Percentiles rank a stretch among this genome's conserved stretches.
These are phyloP conservation scores for Rhododendron ovatum DNA, from an alignment of 148 eudicot genomes.

Conservation along the genomic window DNA sequence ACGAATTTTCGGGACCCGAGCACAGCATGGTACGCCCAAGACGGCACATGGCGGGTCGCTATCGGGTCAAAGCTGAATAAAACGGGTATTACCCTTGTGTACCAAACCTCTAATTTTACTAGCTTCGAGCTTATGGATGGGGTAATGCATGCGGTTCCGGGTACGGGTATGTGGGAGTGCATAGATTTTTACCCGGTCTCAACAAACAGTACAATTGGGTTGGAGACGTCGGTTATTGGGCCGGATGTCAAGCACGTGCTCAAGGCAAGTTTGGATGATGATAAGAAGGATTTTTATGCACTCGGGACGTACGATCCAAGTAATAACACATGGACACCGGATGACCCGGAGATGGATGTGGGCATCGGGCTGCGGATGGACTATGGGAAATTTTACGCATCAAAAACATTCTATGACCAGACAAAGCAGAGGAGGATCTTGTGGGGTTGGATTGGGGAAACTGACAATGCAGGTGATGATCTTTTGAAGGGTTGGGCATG, in stretches of 20 bases:
- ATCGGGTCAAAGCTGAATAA: conserved; percentile 60
- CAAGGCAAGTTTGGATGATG: conserved; percentile 76
- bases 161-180: conserved; percentile 99
- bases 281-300: conserved; percentile 67
- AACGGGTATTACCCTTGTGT: conserved; percentile 67
- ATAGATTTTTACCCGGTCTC: conserved; percentile 84
- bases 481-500: conserved; percentile 83
- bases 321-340: conserved; percentile 66
- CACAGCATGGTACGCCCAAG: conserved; percentile 69
- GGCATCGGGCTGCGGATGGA: conserved; percentile 76
- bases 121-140: conserved; percentile 49
- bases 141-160: conserved; percentile 55
- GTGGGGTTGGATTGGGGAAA: conserved; percentile 91
- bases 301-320: conserved; percentile 53
- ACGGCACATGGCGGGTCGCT: conserved; percentile 64
- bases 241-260: conserved; percentile 67
- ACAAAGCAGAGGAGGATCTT: conserved; percentile 57
- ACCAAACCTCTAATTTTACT: conserved; percentile 52
- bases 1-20: conserved; percentile 84
- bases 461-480: conserved; percentile 58
- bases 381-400: conserved; percentile 83
- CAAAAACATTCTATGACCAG: conserved; percentile 85
- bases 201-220: conserved; percentile 33
- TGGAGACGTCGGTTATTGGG: conserved; percentile 62
- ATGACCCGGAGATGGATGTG: conserved; percentile 67